phyloP scores from a whole-genome alignment of 192 early-diverging fungal genomes.

The Haplosporangium gracile region DNA sequence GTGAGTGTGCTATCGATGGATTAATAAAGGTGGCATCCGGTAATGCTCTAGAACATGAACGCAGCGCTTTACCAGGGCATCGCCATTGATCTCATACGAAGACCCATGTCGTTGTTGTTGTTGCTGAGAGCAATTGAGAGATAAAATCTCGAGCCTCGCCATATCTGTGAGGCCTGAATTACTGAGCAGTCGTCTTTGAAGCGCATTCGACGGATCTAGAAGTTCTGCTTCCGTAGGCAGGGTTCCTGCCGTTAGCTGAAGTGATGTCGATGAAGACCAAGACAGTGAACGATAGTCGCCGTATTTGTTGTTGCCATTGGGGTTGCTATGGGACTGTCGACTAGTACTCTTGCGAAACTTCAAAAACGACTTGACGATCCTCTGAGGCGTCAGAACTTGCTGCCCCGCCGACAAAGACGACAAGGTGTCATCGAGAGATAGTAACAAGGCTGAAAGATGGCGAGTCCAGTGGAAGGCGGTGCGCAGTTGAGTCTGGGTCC shows the following conservation, averaged over 20 bases:
- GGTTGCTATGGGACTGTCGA: neutral
- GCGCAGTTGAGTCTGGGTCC: constrained; percentile 23
- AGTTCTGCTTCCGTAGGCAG: constrained; percentile 20
- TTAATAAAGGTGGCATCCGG: too few relatives aligned
- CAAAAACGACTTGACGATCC: neutral
- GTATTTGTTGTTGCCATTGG: neutral
- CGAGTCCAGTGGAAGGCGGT: constrained; percentile 43
- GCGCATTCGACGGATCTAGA: constrained; percentile 12
- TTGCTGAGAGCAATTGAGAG: neutral
- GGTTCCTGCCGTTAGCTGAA: neutral
- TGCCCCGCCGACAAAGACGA: neutral
- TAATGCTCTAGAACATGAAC: too few relatives aligned
- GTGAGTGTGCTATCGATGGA: neutral
- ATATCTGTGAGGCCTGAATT: constrained; percentile 20
- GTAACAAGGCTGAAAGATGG: constrained; percentile 21
- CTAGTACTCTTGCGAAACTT: neutral
- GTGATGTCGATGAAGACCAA: neutral
- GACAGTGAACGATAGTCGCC: neutral
- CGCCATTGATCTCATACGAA: neutral
- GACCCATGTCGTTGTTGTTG: neutral
- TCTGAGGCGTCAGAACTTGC: neutral
- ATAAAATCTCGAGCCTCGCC: constrained; percentile 13
- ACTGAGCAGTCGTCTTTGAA: constrained; percentile 17
- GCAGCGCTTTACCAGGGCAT: neutral
- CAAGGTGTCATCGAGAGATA: neutral